These are phyloP conservation scores for Aphanoascus verrucosus DNA, from an alignment of 2,329 filamentous ascomycete genomes.

Conservation along the genomic window DNA sequence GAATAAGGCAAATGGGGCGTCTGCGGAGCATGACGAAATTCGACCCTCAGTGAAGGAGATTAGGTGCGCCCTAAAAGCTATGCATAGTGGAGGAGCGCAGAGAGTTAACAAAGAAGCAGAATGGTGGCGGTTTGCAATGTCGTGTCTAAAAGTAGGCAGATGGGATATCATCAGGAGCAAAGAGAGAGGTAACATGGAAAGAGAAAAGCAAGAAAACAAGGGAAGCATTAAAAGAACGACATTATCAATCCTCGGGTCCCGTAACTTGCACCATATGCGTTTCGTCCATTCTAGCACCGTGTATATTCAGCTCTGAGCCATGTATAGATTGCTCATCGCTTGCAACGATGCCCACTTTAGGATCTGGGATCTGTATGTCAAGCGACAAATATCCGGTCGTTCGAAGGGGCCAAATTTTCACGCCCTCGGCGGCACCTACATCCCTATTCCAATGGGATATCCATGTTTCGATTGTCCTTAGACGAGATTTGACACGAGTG, in stretches of 20 bases:
- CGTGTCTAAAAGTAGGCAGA: constrained; percentile 2
- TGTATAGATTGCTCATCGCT: constrained; percentile 28
- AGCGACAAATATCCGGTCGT: constrained; percentile 74
- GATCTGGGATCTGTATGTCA: constrained; percentile 43
- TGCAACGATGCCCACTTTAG: constrained; percentile 38
- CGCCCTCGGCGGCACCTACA: constrained; percentile 47
- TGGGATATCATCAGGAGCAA: constrained; percentile 13
- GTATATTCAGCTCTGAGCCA: constrained; percentile 27
- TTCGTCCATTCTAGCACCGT: constrained; percentile 15
- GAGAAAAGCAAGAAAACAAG: background rate
- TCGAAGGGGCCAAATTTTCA: constrained; percentile 66
- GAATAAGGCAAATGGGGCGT: background rate
- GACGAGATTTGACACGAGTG: constrained; percentile 60
- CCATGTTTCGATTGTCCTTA: constrained; percentile 64
- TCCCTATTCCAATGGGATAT: constrained; percentile 78
- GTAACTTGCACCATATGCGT: constrained; percentile 3
- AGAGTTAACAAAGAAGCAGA: constrained; percentile 2
- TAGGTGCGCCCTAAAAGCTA: background rate
- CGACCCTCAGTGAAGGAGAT: background rate
- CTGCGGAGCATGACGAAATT: background rate
- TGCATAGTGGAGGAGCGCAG: background rate
- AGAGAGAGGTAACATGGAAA: background rate
- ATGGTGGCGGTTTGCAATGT: background rate
- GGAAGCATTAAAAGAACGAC: background rate
- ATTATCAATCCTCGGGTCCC: constrained; percentile 1